Evolutionary conservation across 2,329 filamentous ascomycete species (phyloP).

Genomic region (Claviceps humidiphila): DNA sequence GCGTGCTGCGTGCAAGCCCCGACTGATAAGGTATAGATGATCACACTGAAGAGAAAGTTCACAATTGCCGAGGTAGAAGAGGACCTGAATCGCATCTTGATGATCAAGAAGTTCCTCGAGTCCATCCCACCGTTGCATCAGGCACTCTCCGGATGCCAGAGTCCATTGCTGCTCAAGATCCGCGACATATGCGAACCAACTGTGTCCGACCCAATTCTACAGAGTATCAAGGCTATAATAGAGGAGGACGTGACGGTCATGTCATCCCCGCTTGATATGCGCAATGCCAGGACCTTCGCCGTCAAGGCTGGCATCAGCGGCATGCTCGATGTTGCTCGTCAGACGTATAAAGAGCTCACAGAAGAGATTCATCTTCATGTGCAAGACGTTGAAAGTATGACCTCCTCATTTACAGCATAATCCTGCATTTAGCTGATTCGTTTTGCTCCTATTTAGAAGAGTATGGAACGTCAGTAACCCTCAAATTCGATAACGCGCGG

Average conservation of each 20-base stretch:
- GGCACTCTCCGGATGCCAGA: conserved; percentile 50
- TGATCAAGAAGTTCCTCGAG: conserved; percentile 69
- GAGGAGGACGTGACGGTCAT: conserved; percentile 73
- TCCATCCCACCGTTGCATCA: conserved; percentile 55
- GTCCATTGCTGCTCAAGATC: conserved; percentile 52
- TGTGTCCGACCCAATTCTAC: conserved; percentile 45
- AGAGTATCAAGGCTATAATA: conserved; percentile 55
- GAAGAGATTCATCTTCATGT: conserved; percentile 64
- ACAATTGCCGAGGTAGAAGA: conserved; percentile 62
- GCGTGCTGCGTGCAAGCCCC: background rate
- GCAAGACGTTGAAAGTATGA: conserved; percentile 48
- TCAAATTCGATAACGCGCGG: conserved; percentile 65
- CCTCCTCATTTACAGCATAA: background rate
- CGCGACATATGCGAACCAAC: conserved; percentile 55
- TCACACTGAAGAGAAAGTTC: conserved; percentile 55
- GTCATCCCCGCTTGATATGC: conserved; percentile 66
- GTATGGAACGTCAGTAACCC: conserved; percentile 45
- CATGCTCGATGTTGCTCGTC: conserved; percentile 74
- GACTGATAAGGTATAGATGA: conserved; percentile 39
- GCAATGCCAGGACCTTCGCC: conserved; percentile 83
- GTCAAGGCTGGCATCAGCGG: conserved; percentile 76
- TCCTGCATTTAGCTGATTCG: too few species aligned
- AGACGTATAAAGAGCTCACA: conserved; percentile 80
- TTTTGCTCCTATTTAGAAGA: conserved; percentile 25
- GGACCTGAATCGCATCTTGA: conserved; percentile 73